These are phyloP conservation scores for Rhodotorula sp. DNA, from an alignment of 1,284 basidiomycete species.

Conservation along the genomic window DNA sequence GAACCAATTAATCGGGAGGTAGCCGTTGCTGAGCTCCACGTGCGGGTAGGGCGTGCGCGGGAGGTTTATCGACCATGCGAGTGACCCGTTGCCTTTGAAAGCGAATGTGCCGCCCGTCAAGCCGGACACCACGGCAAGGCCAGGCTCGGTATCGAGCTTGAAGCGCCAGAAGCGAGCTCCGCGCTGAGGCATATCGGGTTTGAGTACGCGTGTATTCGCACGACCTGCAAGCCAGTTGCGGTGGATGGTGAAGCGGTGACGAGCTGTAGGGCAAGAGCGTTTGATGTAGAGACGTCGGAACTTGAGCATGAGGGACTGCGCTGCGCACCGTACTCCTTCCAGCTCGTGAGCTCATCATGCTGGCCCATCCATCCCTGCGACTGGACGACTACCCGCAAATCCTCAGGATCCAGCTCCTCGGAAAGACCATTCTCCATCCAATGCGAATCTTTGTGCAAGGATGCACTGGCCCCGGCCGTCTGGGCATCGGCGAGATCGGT, in stretches of 20 bases:
- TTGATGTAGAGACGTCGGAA: neutral
- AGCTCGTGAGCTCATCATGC: neutral
- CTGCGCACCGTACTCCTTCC: constrained; percentile 5
- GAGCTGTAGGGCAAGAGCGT: neutral
- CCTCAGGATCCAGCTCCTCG: neutral
- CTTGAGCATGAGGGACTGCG: neutral
- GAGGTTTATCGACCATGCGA: neutral
- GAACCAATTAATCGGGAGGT: neutral
- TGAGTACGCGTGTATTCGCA: neutral
- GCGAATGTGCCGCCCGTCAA: neutral
- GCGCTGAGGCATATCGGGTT: neutral
- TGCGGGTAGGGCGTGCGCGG: neutral
- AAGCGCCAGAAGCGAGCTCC: constrained; percentile 13
- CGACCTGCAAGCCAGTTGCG: constrained; percentile 14
- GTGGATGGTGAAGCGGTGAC: neutral
- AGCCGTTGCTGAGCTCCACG: constrained; percentile 15
- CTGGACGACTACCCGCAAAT: neutral
- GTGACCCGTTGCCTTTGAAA: neutral
- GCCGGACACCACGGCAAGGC: constrained; percentile 13
- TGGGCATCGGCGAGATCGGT: constrained; percentile 1
- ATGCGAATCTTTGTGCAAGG: neutral
- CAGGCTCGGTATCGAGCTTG: constrained; percentile 12
- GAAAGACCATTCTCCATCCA: neutral
- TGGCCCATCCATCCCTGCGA: constrained; percentile 1
- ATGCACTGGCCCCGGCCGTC: neutral